A percentile compares a stretch with the other conserved stretches of the same genome.
phyloP scores from a whole-genome alignment of 2,329 filamentous ascomycete genomes.

The Sporothrix curviconia region DNA sequence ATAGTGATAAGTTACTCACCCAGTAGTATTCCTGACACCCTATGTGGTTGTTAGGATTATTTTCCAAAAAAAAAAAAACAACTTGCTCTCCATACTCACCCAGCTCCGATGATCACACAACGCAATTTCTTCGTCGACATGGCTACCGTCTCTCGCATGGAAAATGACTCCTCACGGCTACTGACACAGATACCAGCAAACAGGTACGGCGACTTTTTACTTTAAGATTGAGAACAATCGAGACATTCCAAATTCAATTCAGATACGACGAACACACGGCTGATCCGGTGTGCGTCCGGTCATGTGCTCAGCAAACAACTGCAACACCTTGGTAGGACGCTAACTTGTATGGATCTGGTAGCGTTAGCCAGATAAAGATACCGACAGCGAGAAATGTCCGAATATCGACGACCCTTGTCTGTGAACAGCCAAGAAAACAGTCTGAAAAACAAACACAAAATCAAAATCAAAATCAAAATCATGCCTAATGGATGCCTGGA shows the following conservation, averaged over 20 bases:
- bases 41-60: neutral
- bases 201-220: neutral
- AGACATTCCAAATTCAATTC: neutral
- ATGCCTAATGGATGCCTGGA: neutral
- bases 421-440: neutral
- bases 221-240: neutral
- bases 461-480: no score
- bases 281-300: neutral
- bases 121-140: conserved; percentile 1
- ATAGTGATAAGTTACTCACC: neutral
- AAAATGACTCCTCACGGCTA: neutral
- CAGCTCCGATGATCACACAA: conserved; percentile 2
- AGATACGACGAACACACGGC: neutral
- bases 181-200: neutral
- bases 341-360: neutral
- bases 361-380: neutral
- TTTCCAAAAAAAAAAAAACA: neutral
- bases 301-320: neutral
- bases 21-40: neutral
- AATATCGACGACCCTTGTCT: neutral
- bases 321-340: neutral
- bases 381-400: neutral
- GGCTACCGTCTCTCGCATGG: neutral
- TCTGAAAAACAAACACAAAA: no score
- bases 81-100: neutral